Base-by-base conservation (phyloP, 1,284 basidiomycete genomes). In the Lignosus rhinocerotis region DNA sequence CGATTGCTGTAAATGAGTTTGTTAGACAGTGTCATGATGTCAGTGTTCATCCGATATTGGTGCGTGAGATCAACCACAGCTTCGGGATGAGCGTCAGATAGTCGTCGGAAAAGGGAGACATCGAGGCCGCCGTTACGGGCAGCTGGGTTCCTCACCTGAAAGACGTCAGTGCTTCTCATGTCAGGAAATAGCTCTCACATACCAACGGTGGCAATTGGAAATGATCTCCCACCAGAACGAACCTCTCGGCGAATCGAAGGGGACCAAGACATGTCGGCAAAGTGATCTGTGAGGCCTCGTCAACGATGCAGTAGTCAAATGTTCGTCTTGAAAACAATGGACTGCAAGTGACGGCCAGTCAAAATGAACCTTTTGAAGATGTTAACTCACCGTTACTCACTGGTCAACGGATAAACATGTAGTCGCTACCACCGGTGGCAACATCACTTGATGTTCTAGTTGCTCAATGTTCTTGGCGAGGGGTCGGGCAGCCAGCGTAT, bases 231-330 rank as follows among this genome's bases (percentile, higher is more conserved):
- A 99, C 95, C 8, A 99, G 87, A 1, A 99, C 86, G 64, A 98
- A 99, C 52, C 82, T 92, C 48, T 94, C 84, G 3, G 95, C 94
- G 66, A 90, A 94, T 0, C 95, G 85, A 6, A 99, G 76, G 0
- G 97, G 96, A 0, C 97, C 96, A 0, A 99, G 78, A 69, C 94
- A 98, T 0, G 95, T 96, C 0, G 97, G 97, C 2, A 99, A 75
- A 0, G 96, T 98, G 62, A 99, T 96, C 72, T 99, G 97, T 0
- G 96, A 98, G 0, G 96, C 97, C 72, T 99, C 97, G 66, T 99
- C 97, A 12, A 99, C 90, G 59, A 99, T 98, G 75, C 96, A 99
- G 69, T 96, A 96, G 72, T 99, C 96, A 69, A 99, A 99, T 9
- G 78, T 84, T 6, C 94, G 82, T 21, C 90, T 83, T 42, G 84